These are phyloP conservation scores for Chrysanthemum makinoi DNA, from an alignment of 129 eudicot species.

Conservation along the genomic window DNA sequence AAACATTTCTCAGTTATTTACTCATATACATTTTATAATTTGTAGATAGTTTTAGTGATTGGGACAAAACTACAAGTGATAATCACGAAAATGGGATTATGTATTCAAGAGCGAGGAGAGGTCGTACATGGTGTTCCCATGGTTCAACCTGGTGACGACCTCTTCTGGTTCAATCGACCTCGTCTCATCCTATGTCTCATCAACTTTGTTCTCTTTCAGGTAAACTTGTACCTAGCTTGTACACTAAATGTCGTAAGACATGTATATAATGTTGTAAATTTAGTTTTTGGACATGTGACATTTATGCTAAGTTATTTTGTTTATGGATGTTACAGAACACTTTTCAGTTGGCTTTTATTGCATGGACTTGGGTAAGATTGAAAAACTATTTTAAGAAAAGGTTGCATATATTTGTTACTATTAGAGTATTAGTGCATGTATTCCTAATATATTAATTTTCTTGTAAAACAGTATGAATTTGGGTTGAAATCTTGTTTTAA, in stretches of 20 bases:
- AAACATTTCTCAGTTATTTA: background rate
- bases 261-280: too few relatives aligned
- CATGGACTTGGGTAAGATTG: constrained; percentile 64
- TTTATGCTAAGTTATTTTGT: constrained; percentile 2
- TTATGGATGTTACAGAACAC: constrained; percentile 53
- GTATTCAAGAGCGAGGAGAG: constrained; percentile 48
- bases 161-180: constrained; percentile 69
- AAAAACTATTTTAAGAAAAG: background rate
- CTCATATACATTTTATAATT: background rate
- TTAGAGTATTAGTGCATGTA: background rate
- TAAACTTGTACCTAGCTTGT: constrained; percentile 7
- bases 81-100: constrained; percentile 62
- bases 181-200: constrained; percentile 53
- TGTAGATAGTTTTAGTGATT: constrained; percentile 50
- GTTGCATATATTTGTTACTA: background rate
- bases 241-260: too few relatives aligned
- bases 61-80: constrained; percentile 71
- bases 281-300: too few relatives aligned
- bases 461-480: constrained; percentile 49
- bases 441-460: background rate
- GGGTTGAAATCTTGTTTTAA: constrained; percentile 59
- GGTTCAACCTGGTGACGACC: constrained; percentile 51
- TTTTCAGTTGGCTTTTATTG: constrained; percentile 63
- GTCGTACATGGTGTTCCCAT: constrained; percentile 46
- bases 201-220: constrained; percentile 60